Evolutionary conservation across 257 asterid species (phyloP).

Genomic region (Solanum sitiens): DNA sequence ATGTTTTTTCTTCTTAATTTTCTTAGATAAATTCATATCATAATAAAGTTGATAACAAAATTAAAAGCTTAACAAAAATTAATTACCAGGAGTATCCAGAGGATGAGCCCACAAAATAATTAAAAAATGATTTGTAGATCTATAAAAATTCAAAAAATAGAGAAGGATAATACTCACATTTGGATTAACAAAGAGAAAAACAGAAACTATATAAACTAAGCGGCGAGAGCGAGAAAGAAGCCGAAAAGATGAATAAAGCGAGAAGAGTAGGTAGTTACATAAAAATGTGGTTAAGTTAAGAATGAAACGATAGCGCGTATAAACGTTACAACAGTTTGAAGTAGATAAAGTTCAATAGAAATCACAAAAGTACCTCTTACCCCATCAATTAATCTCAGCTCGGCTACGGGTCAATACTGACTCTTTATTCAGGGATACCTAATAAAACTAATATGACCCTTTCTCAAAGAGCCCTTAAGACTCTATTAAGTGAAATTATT

Average conservation of each 20-base stretch:
- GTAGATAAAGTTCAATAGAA: neutral
- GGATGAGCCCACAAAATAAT: neutral
- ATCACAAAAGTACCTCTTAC: neutral
- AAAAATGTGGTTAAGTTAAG: neutral
- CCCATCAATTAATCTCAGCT: too few relatives aligned
- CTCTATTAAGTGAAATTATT: neutral
- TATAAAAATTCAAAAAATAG: too few relatives aligned
- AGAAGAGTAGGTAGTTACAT: neutral
- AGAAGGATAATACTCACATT: neutral
- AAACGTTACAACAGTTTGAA: neutral
- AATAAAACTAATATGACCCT: neutral
- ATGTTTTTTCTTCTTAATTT: neutral
- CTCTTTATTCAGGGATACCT: neutral
- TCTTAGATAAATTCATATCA: neutral
- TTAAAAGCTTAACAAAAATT: neutral
- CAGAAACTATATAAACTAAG: neutral
- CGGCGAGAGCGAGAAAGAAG: neutral
- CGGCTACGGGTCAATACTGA: neutral
- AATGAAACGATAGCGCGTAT: neutral
- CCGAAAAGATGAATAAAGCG: neutral
- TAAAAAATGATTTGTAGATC: neutral
- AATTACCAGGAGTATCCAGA: neutral
- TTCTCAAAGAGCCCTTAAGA: neutral
- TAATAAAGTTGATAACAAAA: neutral
- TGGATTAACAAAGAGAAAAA: neutral